These are phyloP conservation scores for Monilinia fructicola DNA, from an alignment of 2,329 filamentous ascomycete species.

Conservation along the genomic window DNA sequence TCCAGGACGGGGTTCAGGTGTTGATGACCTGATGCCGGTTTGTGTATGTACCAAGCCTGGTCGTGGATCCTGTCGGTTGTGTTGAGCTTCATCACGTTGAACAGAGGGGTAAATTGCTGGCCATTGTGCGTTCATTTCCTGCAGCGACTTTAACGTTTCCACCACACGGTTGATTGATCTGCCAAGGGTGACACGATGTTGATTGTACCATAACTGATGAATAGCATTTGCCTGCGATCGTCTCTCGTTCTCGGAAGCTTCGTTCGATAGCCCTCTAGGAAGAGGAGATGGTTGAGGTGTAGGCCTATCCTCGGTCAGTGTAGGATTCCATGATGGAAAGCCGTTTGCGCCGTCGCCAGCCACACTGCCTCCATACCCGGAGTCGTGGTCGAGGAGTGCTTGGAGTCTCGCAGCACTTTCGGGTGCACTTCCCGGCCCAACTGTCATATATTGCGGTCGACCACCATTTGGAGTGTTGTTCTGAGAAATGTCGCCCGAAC, in stretches of 20 bases:
- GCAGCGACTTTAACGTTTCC: constrained; percentile 77
- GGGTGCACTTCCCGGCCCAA: constrained; percentile 78
- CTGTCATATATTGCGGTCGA: constrained; percentile 76
- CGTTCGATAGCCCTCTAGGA: constrained; percentile 32
- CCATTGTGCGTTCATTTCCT: constrained; percentile 88
- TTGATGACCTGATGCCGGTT: constrained; percentile 48
- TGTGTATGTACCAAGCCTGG: constrained; percentile 64
- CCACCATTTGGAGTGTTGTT: constrained; percentile 22
- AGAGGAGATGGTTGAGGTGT: constrained; percentile 45
- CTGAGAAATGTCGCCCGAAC: constrained; percentile 24
- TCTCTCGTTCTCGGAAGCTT: constrained; percentile 59
- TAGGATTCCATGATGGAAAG: constrained; percentile 47
- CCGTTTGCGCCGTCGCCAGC: constrained; percentile 57
- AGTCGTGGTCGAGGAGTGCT: constrained; percentile 80
- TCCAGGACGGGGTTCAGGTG: constrained; percentile 47
- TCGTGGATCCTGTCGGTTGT: constrained; percentile 52
- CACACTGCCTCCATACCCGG: constrained; percentile 84
- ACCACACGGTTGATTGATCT: constrained; percentile 85
- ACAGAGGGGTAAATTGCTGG: constrained; percentile 93
- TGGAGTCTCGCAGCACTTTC: constrained; percentile 79
- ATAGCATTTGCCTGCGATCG: constrained; percentile 76
- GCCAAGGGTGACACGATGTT: constrained; percentile 82
- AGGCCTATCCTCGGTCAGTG: constrained; percentile 49
- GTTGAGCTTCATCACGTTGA: constrained; percentile 55
- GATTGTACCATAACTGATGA: constrained; percentile 92